Base-by-base conservation (phyloP, 805 yeast species). In the Lipomyces yamadae region DNA sequence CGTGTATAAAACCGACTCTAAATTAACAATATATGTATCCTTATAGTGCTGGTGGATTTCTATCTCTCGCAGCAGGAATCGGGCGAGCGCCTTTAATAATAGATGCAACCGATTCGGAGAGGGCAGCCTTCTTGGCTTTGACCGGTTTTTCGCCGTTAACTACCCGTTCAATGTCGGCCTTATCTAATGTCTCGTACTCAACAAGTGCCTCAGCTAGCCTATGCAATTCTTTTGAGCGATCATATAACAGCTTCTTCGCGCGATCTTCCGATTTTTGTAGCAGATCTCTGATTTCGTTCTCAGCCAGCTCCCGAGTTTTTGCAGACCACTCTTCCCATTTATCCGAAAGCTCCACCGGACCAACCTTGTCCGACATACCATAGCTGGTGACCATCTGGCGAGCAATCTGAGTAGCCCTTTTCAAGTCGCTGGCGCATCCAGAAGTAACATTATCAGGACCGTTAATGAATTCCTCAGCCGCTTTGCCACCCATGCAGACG, bases 401-500 rank as follows among this genome's bases (percentile, higher is more conserved):
- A 1, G 99, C 99, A 65, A 92, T 92, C 64, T 86, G 83, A 0
- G 99, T 95, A 18, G 99, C 99, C 73, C 84, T 87, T 68, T 89
- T 85, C 74, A 95, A 85, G 78, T 95, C 99, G 8, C 95, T 88
- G 0, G 97, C 89, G 80, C 98, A 95, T 6, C 99, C 99, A 74
- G 94, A 86, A 2, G 98, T 94, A 11, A 95, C 97, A 76, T 93
- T 91, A 64, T 91, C 97, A 57, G 88, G 84, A 1, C 99, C 99
- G 76, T 91, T 91, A 60, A 90, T 84, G 83, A 91, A 82, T 76
- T 94, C 98, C 81, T 95, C 99, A 37, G 99, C 99, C 66, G 92
- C 88, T 78, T 93, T 93, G 70, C 99, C 99, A 68, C 99, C 99
- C 99, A 95, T 95, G 77, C 97, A 92, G 60, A 95, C 99, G 78